Conservation (phyloP, 805 yeast species). For the Monosporozyma solicola region DNA sequence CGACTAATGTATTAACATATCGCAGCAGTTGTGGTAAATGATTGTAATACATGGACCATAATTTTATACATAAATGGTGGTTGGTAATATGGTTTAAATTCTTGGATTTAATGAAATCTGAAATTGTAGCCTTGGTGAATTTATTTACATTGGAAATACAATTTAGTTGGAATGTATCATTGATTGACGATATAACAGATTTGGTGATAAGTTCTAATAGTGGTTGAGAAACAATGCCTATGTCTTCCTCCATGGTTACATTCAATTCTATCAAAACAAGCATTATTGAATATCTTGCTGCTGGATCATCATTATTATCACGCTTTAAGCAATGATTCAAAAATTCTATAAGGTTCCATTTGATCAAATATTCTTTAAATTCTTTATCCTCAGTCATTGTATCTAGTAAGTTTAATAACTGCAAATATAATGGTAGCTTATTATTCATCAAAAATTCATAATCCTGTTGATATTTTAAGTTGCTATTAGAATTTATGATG, state of each 20-base stretch:
- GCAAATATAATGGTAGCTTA: constrained; percentile 5
- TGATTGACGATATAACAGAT: not conserved
- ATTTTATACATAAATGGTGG: not conserved
- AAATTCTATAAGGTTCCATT: not conserved
- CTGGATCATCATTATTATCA: not conserved
- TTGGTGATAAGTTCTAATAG: not conserved
- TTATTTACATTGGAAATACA: not conserved
- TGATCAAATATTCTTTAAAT: constrained; percentile 13
- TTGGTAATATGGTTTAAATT: not conserved
- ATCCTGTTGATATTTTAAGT: constrained; percentile 28
- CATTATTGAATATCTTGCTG: not conserved
- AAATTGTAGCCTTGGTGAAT: not conserved
- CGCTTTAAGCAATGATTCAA: not conserved
- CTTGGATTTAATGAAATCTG: not conserved
- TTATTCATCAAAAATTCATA: constrained; percentile 23
- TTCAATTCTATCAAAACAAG: not conserved
- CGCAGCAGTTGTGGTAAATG: not conserved
- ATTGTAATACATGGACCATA: not conserved
- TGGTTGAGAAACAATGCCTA: not conserved
- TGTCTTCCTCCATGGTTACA: not conserved
- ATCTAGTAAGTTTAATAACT: constrained; percentile 17
- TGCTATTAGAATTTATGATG: not conserved
- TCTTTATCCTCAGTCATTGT: constrained; percentile 12
- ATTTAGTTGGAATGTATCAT: not conserved
- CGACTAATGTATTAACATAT: not conserved